Evolutionary conservation across 805 yeast genomes (phyloP).

Genomic region (Saccharomycopsis fermentans): DNA sequence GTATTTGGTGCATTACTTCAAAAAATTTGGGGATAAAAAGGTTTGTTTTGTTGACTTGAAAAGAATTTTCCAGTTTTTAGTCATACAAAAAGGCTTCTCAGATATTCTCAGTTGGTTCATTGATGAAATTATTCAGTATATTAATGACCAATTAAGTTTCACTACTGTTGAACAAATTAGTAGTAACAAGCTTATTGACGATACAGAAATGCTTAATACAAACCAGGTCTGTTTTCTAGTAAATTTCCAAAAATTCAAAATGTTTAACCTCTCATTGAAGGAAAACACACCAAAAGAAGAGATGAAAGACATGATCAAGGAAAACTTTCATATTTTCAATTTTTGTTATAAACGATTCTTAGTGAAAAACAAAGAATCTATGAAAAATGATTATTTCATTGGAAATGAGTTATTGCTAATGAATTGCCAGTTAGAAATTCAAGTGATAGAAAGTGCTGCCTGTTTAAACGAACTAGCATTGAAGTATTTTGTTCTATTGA

Average conservation of each 20-base stretch:
- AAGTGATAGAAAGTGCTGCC: not conserved
- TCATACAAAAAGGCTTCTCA: not conserved
- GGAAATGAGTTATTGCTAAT: constrained; percentile 59
- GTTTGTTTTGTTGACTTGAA: constrained; percentile 11
- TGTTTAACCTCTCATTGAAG: constrained; percentile 21
- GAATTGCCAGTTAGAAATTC: constrained; percentile 32
- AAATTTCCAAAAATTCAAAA: constrained; percentile 40
- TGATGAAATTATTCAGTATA: constrained; percentile 1
- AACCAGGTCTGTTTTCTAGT: constrained; percentile 25
- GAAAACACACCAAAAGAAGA: not conserved
- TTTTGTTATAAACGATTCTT: constrained; percentile 28
- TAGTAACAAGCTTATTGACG: constrained; percentile 17
- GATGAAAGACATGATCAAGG: constrained; percentile 22
- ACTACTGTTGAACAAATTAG: not conserved
- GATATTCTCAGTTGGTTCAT: constrained; percentile 5
- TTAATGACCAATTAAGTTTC: not conserved
- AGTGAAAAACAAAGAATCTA: constrained; percentile 24
- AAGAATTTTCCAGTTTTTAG: constrained; percentile 3
- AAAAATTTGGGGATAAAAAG: constrained; percentile 8
- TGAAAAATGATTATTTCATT: constrained; percentile 47
- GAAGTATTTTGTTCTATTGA: constrained; percentile 6
- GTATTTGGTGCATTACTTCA: constrained; percentile 1
- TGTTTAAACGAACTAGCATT: not conserved
- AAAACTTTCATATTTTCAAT: constrained; percentile 32
- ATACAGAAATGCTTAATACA: constrained; percentile 23